Evolutionary conservation across 164 flowering plant genomes (phyloP), one percentile per base, ranked within the genome.

Genomic region (Vitis amurensis): DNA sequence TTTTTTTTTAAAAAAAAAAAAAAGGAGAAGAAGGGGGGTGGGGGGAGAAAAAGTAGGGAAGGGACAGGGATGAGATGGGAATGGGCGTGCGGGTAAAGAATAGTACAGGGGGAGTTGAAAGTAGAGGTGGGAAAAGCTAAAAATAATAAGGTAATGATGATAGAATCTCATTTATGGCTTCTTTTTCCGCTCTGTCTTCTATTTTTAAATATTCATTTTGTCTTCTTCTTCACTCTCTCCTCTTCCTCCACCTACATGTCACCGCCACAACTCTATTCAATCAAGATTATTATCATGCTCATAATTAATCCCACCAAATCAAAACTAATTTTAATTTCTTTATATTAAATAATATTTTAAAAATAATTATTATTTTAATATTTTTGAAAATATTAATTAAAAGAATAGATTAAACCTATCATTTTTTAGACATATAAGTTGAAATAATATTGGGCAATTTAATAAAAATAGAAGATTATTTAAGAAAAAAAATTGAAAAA

Each of bases 91-190:
- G 64, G 62, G 71, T 16, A 17, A 63, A 44, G 63, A 55, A 53
- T 29, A 67, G 74, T 63, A 70, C 71, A 66, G 37, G 31, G 37
- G 62, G 50, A 63, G 63, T 68, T 49, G 72, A 73, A 82, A 61
- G 72, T 29, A 59, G 64, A 61, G 27, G 23, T 1, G 5, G 52
- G 37, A 63, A 63, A 75, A 64, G 78, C 86, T 68, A 68, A 78
- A 80, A 83, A 83, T 83, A 80, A 82, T 80, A 82, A 80, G 86
- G 86, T 76, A 73, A 79, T 79, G 77, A 79, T 79, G 82, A 73
- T 61, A 67, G 68, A 51, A 52, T 66, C 19, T 58, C 68, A 66
- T 66, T 66, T 1, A 53, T 52, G 30, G 19, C 27, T 23, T 23
- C 27, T 23, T 23, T 23, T 23, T 23, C 27, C 30, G 11, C 30